These are phyloP conservation scores for Inosperma sp. DNA, from an alignment of 768 basidiomycete genomes.

Conservation along the genomic window DNA sequence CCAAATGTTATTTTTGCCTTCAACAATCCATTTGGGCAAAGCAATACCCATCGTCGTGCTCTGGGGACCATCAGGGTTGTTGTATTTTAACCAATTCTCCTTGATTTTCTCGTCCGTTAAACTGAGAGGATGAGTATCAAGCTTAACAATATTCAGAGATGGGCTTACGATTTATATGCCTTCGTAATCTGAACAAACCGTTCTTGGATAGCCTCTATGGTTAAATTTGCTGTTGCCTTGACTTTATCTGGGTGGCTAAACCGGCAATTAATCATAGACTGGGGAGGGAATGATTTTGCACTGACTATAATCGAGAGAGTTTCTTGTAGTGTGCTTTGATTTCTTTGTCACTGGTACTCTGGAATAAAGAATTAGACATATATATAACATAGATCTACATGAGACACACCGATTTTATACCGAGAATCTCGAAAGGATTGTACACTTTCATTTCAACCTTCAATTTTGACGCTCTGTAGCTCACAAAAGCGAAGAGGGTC, in stretches of 20 bases:
- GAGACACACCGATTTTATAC: conserved; percentile 57
- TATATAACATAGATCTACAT: background rate
- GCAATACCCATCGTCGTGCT: conserved; percentile 93
- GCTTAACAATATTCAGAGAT: background rate
- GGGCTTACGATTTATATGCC: conserved; percentile 86
- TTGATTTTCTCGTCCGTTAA: conserved; percentile 91
- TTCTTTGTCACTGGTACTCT: conserved; percentile 77
- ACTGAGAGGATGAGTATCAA: conserved; percentile 33
- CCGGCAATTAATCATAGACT: background rate
- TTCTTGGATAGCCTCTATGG: conserved; percentile 78
- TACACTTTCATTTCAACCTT: conserved; percentile 69
- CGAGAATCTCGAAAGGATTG: conserved; percentile 93
- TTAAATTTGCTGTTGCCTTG: conserved; percentile 73
- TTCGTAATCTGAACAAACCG: conserved; percentile 93
- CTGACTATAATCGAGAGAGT: conserved; percentile 81
- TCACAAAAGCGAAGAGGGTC: conserved; percentile 62
- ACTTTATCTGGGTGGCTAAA: conserved; percentile 96
- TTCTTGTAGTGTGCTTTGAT: conserved; percentile 96
- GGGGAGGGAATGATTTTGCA: conserved; percentile 7
- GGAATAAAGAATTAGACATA: background rate
- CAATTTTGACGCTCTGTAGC: conserved; percentile 57
- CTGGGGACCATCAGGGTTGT: conserved; percentile 96
- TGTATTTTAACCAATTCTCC: conserved; percentile 82
- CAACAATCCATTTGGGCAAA: conserved; percentile 89
- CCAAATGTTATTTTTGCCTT: conserved; percentile 86